Evolutionary conservation across 1,139 yeast species (phyloP).

Genomic region (Pichia sp.): DNA sequence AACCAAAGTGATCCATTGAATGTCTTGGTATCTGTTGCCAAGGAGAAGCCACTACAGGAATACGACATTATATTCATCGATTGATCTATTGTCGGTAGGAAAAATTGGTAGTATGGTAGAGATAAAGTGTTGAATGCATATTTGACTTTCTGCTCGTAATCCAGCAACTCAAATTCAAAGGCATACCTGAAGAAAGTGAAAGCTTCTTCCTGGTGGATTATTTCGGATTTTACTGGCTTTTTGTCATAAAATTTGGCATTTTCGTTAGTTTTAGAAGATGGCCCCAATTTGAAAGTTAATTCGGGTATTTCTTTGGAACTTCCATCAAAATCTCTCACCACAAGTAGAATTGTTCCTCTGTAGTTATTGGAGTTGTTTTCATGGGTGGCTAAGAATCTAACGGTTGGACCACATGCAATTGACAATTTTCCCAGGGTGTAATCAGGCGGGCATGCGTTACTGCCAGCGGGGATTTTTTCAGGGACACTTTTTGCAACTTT

Average conservation of each 20-base stretch:
- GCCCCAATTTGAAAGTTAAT: conserved; percentile 5
- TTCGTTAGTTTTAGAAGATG: not conserved
- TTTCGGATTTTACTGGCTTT: conserved; percentile 11
- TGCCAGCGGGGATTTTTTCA: conserved; percentile 7
- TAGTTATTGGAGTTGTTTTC: conserved; percentile 41
- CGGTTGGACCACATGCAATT: conserved; percentile 68
- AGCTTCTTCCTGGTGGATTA: conserved; percentile 40
- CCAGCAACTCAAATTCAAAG: conserved; percentile 38
- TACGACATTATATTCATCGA: conserved; percentile 75
- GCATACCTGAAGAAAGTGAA: conserved; percentile 57
- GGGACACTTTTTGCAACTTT: conserved; percentile 16
- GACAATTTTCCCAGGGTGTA: conserved; percentile 28
- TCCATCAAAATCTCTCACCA: conserved; percentile 28
- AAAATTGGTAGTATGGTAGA: conserved; percentile 36
- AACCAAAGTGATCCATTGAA: conserved; percentile 79
- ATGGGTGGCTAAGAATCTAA: conserved; percentile 57
- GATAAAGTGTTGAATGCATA: conserved; percentile 45
- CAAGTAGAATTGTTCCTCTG: conserved; percentile 58
- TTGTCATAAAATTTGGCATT: not conserved
- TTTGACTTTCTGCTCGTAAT: conserved; percentile 49
- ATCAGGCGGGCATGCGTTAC: conserved; percentile 18
- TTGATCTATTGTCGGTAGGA: conserved; percentile 46
- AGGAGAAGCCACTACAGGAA: conserved; percentile 91
- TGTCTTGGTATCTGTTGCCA: conserved; percentile 51
- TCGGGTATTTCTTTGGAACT: conserved; percentile 8